Evolutionary conservation across 352 stramenopile species (phyloP).

Genomic region (Thalassiosira mediterranea): DNA sequence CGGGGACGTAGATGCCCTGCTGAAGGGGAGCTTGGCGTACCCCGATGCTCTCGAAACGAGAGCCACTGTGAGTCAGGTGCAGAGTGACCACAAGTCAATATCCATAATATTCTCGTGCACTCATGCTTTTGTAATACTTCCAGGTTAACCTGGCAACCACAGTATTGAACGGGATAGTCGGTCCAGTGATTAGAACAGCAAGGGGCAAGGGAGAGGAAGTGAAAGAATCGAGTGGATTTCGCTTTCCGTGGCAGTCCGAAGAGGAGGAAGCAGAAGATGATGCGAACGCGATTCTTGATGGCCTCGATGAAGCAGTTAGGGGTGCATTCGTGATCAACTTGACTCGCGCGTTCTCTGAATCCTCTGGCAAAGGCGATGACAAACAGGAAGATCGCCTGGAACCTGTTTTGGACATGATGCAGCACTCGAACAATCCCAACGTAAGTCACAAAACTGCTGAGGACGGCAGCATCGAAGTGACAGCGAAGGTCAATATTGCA

Average conservation of each 20-base stretch:
- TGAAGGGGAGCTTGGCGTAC: slow-evolving; percentile 72
- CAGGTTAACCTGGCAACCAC: slow-evolving; percentile 67
- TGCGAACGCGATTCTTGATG: slow-evolving; percentile 38
- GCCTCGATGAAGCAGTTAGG: slow-evolving; percentile 67
- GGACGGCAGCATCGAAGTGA: slow-evolving; percentile 70
- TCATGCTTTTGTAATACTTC: no score
- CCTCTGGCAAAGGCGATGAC: slow-evolving; percentile 23
- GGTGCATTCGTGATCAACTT: slow-evolving; percentile 74
- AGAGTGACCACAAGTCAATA: no score
- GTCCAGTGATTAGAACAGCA: slow-evolving; percentile 53
- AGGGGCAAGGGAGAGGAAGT: slow-evolving; percentile 44
- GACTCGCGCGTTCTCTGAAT: slow-evolving; percentile 63
- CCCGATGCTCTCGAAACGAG: slow-evolving; percentile 58
- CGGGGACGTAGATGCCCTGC: slow-evolving; percentile 61
- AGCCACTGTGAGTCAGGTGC: slow-evolving; percentile 29
- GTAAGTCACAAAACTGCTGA: slow-evolving; percentile 50
- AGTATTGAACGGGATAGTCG: slow-evolving; percentile 64
- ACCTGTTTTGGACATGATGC: slow-evolving; percentile 74
- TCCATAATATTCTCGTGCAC: no score
- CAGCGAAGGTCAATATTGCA: slow-evolving; percentile 41
- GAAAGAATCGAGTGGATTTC: slow-evolving; percentile 35
- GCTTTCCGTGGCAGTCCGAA: slow-evolving; percentile 60
- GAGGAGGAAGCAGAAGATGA: slow-evolving; percentile 22
- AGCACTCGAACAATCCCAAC: slow-evolving; percentile 62
- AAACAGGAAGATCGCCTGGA: slow-evolving; percentile 69